These are phyloP conservation scores for Ophiostoma sp. DNA, from an alignment of 2,329 filamentous ascomycete genomes.

Conservation along the genomic window DNA sequence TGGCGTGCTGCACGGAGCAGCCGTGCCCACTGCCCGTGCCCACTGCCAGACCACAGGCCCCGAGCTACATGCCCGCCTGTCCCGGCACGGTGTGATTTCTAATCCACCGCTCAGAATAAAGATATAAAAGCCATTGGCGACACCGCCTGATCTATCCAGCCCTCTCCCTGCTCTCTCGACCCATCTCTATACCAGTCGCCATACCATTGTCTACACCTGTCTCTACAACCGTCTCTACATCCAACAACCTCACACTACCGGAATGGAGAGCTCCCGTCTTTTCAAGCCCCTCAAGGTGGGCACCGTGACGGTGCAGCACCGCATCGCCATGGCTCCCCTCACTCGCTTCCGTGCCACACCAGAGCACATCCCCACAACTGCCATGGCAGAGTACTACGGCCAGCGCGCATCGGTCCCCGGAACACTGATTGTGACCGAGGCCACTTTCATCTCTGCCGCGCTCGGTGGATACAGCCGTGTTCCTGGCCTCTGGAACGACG, in stretches of 20 bases:
- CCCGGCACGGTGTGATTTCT: not conserved
- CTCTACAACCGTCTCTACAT: not conserved
- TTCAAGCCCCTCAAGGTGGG: slow-evolving; percentile 14
- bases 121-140: not conserved
- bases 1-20: not conserved
- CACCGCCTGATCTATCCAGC: not conserved
- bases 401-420: slow-evolving; percentile 41
- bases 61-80: not conserved
- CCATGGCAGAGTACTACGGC: slow-evolving; percentile 40
- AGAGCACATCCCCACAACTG: slow-evolving; percentile 26
- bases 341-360: slow-evolving; percentile 47
- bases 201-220: not conserved
- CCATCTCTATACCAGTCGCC: not conserved
- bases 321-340: slow-evolving; percentile 40
- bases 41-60: not conserved
- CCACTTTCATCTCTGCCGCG: slow-evolving; percentile 40
- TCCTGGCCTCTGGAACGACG: slow-evolving; percentile 52
- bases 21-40: not conserved
- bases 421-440: slow-evolving; percentile 40
- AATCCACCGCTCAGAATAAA: not conserved
- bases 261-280: slow-evolving; percentile 10
- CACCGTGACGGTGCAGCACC: slow-evolving; percentile 13
- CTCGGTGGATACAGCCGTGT: slow-evolving; percentile 40
- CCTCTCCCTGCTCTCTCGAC: too few species aligned
- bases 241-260: not conserved